These are phyloP conservation scores for Circinella minor DNA, from an alignment of 371 early-diverging fungal genomes.

Conservation along the genomic window DNA sequence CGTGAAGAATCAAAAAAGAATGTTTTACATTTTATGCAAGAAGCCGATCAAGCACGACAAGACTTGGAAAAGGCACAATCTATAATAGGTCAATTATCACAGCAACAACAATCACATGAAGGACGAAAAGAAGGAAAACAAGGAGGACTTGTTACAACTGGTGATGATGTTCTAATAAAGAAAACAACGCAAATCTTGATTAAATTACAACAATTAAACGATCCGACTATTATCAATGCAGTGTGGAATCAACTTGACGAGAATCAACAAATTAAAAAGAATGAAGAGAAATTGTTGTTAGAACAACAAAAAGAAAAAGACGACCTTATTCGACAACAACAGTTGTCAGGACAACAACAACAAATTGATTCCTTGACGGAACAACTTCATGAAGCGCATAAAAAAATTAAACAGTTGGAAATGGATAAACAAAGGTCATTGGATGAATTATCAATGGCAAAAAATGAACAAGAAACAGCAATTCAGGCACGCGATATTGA, in stretches of 20 bases:
- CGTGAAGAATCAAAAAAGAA: conserved; percentile 48
- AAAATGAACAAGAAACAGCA: not conserved
- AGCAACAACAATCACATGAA: not conserved
- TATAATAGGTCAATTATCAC: conserved; percentile 21
- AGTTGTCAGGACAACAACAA: not conserved
- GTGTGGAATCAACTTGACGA: not conserved
- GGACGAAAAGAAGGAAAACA: not conserved
- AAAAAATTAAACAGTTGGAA: not conserved
- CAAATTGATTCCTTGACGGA: not conserved
- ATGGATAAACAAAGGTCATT: not conserved
- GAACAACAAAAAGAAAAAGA: not conserved
- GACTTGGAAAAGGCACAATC: conserved; percentile 30
- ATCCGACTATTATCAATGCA: not conserved
- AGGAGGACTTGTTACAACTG: not conserved
- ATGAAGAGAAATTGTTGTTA: not conserved
- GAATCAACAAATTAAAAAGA: not conserved
- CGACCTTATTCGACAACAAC: not conserved
- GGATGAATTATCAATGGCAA: conserved; percentile 3
- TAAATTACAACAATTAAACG: not conserved
- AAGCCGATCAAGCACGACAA: conserved; percentile 35
- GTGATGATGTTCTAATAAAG: not conserved
- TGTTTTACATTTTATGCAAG: conserved; percentile 44
- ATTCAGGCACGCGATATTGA: conserved; percentile 17
- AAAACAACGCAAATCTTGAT: not conserved
- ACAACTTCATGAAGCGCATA: conserved; percentile 1